Base-by-base conservation (phyloP, 2,329 filamentous ascomycete genomes). In the Fusarium sp. region DNA sequence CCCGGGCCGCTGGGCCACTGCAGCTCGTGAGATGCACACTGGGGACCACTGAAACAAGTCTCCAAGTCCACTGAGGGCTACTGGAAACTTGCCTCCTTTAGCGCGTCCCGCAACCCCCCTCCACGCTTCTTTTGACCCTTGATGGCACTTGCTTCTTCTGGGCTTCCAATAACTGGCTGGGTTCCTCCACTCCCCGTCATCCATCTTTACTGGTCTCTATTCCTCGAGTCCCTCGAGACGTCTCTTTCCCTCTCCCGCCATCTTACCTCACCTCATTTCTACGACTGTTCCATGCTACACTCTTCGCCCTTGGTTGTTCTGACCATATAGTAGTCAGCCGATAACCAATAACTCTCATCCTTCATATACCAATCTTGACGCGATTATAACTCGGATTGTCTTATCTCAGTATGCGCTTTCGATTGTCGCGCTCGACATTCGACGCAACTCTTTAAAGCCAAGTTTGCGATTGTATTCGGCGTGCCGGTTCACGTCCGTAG, bases 181-280 rank as follows among this genome's bases (percentile, higher is more conserved):
- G 49, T 67, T 65, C 61, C 64, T 74, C 69, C 71, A 73, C 67
- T 62, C 64, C 67, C 70, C 71, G 69, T 73, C 71, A 71, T 71
- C 34, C 50, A 53, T 53, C 50, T 42, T 69, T 55, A 59, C 59
- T 72, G 54, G 59, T 60, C 56, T 47, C 45, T 64, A 57, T 65
- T 59, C 51, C 62, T 65, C 47, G 34, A 61, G 55, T 30, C 47
- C 59, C 34, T 38, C 18, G 18, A n/a, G 34, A 53, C 34, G 34
- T 34, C 59, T 56, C 64, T 64, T 29, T 50, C 30, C 51, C 64
- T 66, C 62, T 61, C 58, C 34, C 63, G 64, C 46, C 58, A 60
- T 64, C 46, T 66, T 40, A 63, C 54, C 59, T 59, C 64, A 63
- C 44, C 47, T 52, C 44, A 47, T 40, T 45, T 52, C 49, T 42